Base-by-base conservation (phyloP, 2,329 filamentous ascomycete species). In the Stachybotrys echinatus region DNA sequence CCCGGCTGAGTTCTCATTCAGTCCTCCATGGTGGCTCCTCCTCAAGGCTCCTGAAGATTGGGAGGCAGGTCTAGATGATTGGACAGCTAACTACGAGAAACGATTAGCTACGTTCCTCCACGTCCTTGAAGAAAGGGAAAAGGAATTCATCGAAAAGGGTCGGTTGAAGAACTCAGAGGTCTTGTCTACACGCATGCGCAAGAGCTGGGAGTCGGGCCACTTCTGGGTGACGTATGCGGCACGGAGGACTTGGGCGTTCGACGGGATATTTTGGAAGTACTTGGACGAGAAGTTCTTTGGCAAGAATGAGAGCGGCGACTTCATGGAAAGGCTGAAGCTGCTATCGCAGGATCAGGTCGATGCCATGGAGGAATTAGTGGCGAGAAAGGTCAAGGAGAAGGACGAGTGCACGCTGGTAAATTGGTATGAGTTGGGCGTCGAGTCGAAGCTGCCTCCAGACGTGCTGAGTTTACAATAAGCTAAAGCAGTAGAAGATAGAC, bases 21-120 rank as follows among this genome's bases (percentile, higher is more conserved):
- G 67, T 45, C 61, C 67, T 3, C 69, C 69, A 2, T 72, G 66
- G 66, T 72, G 68, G 68, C 54, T 73, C 1, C 55, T 72, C 0
- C 50, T 72, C 1, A 56, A 68, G 2, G 38, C 40, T 6, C 55
- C 63, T 0, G 66, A 71, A 42, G 57, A 55, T 39, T 72, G 69
- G 66, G n/a, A 48, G 1, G 42, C 37, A 2, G 65, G 63, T 2
- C 57, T 68, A 8, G 55, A 59, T 2, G 51, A 57, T 3, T 73
- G 66, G 63, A 55, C 44, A 6, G 47, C 52, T 3, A 44, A 45
- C 2, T 73, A 72, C 48, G 62, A 65, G 21, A 31, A 12, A 2
- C 64, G 64, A 0, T 53, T 73, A 0, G 12, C 58, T 17, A 67
- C 56, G 2, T 74, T 65, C 54, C 53, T 74, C 0, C 42, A 44